These are phyloP conservation scores for Handroanthus guayacan DNA, from an alignment of 257 asterid species.

Conservation along the genomic window DNA sequence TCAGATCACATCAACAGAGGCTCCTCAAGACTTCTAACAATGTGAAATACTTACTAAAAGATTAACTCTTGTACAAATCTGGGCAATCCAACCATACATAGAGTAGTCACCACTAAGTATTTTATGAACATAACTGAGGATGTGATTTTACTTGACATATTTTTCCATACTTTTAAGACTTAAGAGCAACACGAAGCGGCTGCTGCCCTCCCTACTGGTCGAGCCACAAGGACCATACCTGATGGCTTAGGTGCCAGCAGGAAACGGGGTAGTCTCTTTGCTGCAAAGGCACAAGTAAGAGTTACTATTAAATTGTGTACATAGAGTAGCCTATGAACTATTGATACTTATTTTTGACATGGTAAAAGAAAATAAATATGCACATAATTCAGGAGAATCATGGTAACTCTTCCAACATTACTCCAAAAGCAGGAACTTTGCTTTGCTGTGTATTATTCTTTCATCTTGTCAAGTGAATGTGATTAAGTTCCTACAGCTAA, in stretches of 20 bases:
- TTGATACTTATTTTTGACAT: background rate
- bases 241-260: conserved; percentile 81
- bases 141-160: conserved; percentile 29
- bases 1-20: background rate
- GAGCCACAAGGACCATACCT: conserved; percentile 84
- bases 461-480: background rate
- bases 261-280: conserved; percentile 81
- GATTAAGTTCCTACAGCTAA: background rate
- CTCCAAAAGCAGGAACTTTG: background rate
- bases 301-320: too few relatives aligned
- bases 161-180: conserved; percentile 3
- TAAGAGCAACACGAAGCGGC: conserved; percentile 70
- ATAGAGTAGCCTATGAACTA: background rate
- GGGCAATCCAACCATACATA: conserved; percentile 19
- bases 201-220: conserved; percentile 60
- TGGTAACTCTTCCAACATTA: background rate
- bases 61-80: conserved; percentile 44
- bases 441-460: background rate
- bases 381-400: background rate
- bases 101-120: conserved; percentile 26
- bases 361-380: background rate
- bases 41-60: conserved; percentile 14
- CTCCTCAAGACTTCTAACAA: conserved; percentile 36
- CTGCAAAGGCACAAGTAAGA: conserved; percentile 47
- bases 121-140: conserved; percentile 37